Evolutionary conservation across 192 early-diverging fungal species (phyloP), one percentile per base, ranked within the genome.

Genomic region (Linderina pennispora): DNA sequence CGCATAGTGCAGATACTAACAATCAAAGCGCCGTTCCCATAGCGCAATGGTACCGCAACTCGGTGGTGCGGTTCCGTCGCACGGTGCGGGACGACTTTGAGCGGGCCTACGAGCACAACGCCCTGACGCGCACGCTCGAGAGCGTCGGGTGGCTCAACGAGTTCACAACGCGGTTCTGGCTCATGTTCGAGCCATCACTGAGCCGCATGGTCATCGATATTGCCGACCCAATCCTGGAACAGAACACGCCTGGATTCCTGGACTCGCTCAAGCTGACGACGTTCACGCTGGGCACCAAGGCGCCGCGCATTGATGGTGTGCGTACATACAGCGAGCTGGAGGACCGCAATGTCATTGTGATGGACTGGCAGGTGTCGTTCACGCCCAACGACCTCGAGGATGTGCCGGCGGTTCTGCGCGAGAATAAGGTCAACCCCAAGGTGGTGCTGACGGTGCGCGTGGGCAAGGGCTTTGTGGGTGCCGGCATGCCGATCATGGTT

Each of bases 351-450:
- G 83, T 87, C 67, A 72, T 76, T 23, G 63, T 87, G 36, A 93
- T 95, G 90, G 91, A 94, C 72, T 92, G 84, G 87, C 87, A 86
- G 46, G 68, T 90, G 11, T 79, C 82, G 35, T 93, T 93, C 58
- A 80, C 77, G 32, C 91, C 91, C 11, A 85, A 89, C 45, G 91
- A 93, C 58, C 73, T 81, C 41, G 65, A 66, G 20, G 86, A 86
- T 36, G 69, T 88, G 66, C 83, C 85, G 11, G 58, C 72, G n/a
- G 65, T 85, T 32, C 77, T 87, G 52, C 45, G 79, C 28, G 74
- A 77, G 34, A 78, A 78, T 16, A 80, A 82, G 40, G 82, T 88
- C 14, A 90, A 94, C 66, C 88, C 90, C 38, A 88, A 89, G 70
- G 83, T 98, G 16, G 85, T 87, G 31, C 65, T 98, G 28, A 83